Evolutionary conservation across 768 basidiomycete species (phyloP).

Genomic region (Hortiboletus flavorubellus): DNA sequence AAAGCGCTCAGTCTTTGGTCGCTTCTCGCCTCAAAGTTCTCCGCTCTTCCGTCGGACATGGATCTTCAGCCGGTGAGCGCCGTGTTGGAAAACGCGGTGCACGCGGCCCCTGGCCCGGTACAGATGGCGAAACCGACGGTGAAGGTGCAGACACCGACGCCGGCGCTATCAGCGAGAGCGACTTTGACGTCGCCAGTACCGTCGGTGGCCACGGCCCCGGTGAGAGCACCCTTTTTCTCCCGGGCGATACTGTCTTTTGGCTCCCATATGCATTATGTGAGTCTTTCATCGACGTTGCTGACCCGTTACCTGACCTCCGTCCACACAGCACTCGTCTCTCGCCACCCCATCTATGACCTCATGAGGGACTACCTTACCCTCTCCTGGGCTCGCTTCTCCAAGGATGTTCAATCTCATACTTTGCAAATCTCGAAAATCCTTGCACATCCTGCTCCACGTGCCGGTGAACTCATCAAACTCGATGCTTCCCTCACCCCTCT

Average conservation of each 20-base stretch:
- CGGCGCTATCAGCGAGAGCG: slow-evolving; percentile 80
- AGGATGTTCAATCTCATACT: slow-evolving; percentile 91
- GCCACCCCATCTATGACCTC: slow-evolving; percentile 90
- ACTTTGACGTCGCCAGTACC: slow-evolving; percentile 79
- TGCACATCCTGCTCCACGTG: slow-evolving; percentile 82
- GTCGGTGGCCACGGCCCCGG: slow-evolving; percentile 73
- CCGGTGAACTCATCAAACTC: slow-evolving; percentile 81
- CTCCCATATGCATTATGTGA: slow-evolving; percentile 87
- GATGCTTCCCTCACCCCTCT: slow-evolving; percentile 68
- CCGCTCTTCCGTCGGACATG: slow-evolving; percentile 48
- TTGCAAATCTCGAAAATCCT: slow-evolving; percentile 87
- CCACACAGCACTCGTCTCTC: slow-evolving; percentile 74
- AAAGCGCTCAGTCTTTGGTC: slow-evolving; percentile 72
- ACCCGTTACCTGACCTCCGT: slow-evolving; percentile 6
- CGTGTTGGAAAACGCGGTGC: slow-evolving; percentile 59
- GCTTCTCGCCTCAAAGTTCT: slow-evolving; percentile 65
- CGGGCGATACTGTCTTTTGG: slow-evolving; percentile 92
- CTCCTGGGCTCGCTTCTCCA: slow-evolving; percentile 91
- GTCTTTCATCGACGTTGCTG: slow-evolving; percentile 26
- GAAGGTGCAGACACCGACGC: slow-evolving; percentile 69
- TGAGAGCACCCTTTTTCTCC: slow-evolving; percentile 84
- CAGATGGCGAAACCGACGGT: slow-evolving; percentile 68
- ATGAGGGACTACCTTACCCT: slow-evolving; percentile 96
- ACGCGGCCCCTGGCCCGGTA: slow-evolving; percentile 69
- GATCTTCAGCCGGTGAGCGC: slow-evolving; percentile 44